These are phyloP conservation scores for Saccharomycopsis oosterbeekiorum DNA, from an alignment of 805 yeast species.

Conservation along the genomic window DNA sequence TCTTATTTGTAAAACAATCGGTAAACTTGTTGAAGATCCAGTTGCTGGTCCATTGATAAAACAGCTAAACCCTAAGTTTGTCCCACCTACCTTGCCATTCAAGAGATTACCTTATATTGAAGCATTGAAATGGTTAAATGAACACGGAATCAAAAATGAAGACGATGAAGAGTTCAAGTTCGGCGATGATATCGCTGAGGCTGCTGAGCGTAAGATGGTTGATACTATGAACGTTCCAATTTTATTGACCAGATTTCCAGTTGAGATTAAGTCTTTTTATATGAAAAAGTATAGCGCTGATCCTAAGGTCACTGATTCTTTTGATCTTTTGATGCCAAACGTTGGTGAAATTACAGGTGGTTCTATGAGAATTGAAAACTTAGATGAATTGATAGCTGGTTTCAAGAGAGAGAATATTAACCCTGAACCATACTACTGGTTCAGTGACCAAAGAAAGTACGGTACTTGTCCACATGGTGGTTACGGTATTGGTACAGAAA, in stretches of 20 bases:
- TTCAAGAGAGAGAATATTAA: conserved; percentile 88
- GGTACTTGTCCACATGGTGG: conserved; percentile 99
- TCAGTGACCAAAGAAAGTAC: conserved; percentile 87
- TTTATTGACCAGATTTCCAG: conserved; percentile 88
- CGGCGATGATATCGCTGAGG: conserved; percentile 99
- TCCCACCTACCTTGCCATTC: conserved; percentile 78
- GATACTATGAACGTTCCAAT: conserved; percentile 91
- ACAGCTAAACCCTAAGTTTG: conserved; percentile 88
- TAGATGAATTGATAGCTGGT: conserved; percentile 79
- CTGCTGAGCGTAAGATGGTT: conserved; percentile 98
- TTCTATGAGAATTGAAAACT: conserved; percentile 87
- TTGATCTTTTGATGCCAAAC: conserved; percentile 96
- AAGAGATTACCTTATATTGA: conserved; percentile 83
- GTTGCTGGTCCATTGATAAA: conserved; percentile 82
- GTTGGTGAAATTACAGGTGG: conserved; percentile 99
- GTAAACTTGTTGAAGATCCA: conserved; percentile 79
- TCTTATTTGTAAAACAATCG: conserved; percentile 56
- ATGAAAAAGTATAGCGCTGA: conserved; percentile 90
- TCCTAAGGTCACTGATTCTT: conserved; percentile 93
- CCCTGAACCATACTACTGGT: conserved; percentile 87
- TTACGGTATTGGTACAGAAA: conserved; percentile 96
- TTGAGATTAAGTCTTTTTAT: conserved; percentile 94
- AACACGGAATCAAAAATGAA: conserved; percentile 88
- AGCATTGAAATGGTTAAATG: conserved; percentile 94
- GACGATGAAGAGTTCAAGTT: conserved; percentile 88